phyloP scores from a whole-genome alignment of 495 filamentous ascomycete genomes.

The Penicillium alfredii region DNA sequence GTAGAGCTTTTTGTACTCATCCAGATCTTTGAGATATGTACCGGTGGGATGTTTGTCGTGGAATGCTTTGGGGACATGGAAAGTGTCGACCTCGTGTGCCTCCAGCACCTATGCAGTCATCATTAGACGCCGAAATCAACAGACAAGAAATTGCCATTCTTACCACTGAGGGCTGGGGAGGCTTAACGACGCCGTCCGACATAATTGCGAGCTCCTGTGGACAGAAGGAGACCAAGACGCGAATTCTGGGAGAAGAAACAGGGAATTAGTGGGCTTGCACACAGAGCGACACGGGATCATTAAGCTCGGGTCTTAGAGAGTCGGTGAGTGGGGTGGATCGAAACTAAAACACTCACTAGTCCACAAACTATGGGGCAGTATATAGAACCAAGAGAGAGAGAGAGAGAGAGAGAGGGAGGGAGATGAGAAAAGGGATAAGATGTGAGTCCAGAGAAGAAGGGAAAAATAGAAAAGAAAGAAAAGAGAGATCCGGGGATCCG shows the following conservation, averaged over 20 bases:
- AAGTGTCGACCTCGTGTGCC: slow-evolving; percentile 81
- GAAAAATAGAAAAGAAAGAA: slow-evolving; percentile 2
- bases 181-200: slow-evolving; percentile 54
- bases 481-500: neutral
- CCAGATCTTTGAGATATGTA: slow-evolving; percentile 62
- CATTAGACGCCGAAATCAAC: neutral
- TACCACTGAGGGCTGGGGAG: slow-evolving; percentile 63
- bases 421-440: too few species aligned
- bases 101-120: slow-evolving; percentile 47
- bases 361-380: slow-evolving; percentile 1
- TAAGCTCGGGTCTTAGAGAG: too few species aligned
- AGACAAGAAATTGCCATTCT: slow-evolving; percentile 5
- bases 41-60: slow-evolving; percentile 65
- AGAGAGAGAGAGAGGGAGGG: slow-evolving; percentile 5
- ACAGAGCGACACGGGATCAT: slow-evolving; percentile 6
- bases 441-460: too few species aligned
- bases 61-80: slow-evolving; percentile 58
- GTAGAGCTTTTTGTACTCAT: slow-evolving; percentile 89
- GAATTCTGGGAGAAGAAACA: neutral
- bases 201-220: slow-evolving; percentile 38
- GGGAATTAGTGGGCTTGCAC: slow-evolving; percentile 1
- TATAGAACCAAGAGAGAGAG: slow-evolving; percentile 2
- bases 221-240: neutral
- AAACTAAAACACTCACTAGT: slow-evolving; percentile 3
- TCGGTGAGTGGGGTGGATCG: slow-evolving; percentile 1